These are phyloP conservation scores for Platanthera zijinensis DNA, from an alignment of 106 monocot species.

Conservation along the genomic window DNA sequence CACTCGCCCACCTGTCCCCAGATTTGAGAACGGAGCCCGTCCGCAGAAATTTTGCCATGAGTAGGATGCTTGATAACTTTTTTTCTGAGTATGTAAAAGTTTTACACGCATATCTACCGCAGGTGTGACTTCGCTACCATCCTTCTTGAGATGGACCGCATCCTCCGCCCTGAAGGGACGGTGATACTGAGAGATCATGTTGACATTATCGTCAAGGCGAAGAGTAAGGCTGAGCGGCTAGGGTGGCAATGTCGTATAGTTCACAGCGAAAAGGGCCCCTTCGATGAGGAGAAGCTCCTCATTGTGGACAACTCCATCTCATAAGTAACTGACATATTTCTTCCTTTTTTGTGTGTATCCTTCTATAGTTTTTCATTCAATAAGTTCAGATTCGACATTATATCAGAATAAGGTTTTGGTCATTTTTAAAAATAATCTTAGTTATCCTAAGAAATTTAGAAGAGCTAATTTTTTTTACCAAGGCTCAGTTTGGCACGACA, in stretches of 20 bases:
- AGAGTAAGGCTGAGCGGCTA: slow-evolving; percentile 38
- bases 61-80: background rate
- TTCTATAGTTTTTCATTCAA: background rate
- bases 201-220: slow-evolving; percentile 39
- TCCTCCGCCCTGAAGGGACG: slow-evolving; percentile 62
- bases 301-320: slow-evolving; percentile 50
- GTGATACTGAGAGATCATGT: slow-evolving; percentile 56
- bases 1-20: no score
- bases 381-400: background rate
- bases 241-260: slow-evolving; percentile 44
- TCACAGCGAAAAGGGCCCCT: slow-evolving; percentile 46
- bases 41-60: no score
- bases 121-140: slow-evolving; percentile 61
- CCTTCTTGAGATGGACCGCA: slow-evolving; percentile 68
- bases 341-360: background rate
- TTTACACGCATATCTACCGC: background rate
- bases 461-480: no score
- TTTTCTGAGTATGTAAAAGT: background rate
- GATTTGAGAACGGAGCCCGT: no score
- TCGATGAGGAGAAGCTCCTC: slow-evolving; percentile 55
- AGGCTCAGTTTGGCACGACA: no score
- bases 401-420: background rate
- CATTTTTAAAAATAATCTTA: no score
- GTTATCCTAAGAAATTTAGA: no score
- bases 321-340: background rate